These are phyloP conservation scores for Cadophora gregata DNA, from an alignment of 2,329 filamentous ascomycete genomes.

Conservation along the genomic window DNA sequence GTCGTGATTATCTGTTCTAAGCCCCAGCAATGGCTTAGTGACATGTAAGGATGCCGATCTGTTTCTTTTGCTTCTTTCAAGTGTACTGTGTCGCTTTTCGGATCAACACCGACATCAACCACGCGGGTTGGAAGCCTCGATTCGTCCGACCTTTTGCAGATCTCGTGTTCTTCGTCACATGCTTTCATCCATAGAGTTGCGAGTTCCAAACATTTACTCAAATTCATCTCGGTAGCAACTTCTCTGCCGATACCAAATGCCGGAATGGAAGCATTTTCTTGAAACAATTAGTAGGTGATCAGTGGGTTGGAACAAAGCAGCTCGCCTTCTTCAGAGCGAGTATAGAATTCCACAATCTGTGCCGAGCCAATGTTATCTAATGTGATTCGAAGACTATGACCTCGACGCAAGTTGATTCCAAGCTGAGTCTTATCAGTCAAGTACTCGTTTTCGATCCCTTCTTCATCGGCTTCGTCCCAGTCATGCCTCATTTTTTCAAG, in stretches of 20 bases:
- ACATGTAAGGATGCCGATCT: background rate
- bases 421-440: background rate
- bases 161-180: background rate
- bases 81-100: background rate
- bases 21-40: constrained; percentile 10
- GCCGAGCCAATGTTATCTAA: background rate
- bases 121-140: background rate
- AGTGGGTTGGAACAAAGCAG: too few relatives aligned
- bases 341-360: background rate
- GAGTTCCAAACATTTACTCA: background rate
- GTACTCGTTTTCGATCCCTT: background rate
- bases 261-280: background rate
- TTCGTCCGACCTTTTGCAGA: background rate
- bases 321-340: background rate
- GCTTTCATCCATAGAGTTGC: background rate
- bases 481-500: background rate
- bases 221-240: background rate
- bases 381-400: background rate
- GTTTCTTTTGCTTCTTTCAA: background rate
- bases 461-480: background rate
- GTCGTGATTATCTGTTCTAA: background rate
- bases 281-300: background rate
- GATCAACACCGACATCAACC: background rate
- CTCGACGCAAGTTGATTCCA: background rate
- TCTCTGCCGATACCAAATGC: background rate